Evolutionary conservation across 2,329 filamentous ascomycete species (phyloP).

Genomic region (Xylariaceae sp.): DNA sequence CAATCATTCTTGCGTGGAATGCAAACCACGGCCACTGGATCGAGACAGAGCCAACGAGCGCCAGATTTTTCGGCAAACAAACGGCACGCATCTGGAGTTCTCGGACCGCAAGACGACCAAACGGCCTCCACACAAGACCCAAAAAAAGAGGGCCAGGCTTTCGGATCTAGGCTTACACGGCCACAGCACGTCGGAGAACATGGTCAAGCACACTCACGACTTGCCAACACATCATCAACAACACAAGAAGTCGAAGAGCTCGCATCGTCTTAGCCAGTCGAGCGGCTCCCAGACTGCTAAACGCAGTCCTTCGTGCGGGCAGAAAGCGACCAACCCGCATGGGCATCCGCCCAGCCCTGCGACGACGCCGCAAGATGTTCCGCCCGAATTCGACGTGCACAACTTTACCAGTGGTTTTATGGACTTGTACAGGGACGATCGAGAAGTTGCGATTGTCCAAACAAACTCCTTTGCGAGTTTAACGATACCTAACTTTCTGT

Average conservation of each 20-base stretch:
- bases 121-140: conserved; percentile 67
- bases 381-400: conserved; percentile 58
- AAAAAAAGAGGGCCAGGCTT: conserved; percentile 84
- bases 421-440: conserved; percentile 61
- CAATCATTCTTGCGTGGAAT: conserved; percentile 84
- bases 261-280: conserved; percentile 73
- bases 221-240: conserved; percentile 52
- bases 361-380: conserved; percentile 63
- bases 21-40: conserved; percentile 72
- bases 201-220: conserved; percentile 42
- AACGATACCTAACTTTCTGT: conserved; percentile 66
- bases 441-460: conserved; percentile 52
- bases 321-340: conserved; percentile 53
- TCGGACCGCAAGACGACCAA: conserved; percentile 60
- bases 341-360: conserved; percentile 66
- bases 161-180: conserved; percentile 62
- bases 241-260: conserved; percentile 74
- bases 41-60: conserved; percentile 68
- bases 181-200: conserved; percentile 54
- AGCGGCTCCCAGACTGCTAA: conserved; percentile 62
- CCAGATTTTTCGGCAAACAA: conserved; percentile 55
- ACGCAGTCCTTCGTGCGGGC: conserved; percentile 60
- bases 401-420: conserved; percentile 72
- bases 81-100: conserved; percentile 38
- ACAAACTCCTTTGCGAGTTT: conserved; percentile 77